Evolutionary conservation across 441 rosid species (phyloP), one percentile per base, ranked within the genome.

Genomic region (Erodium chrysanthum): DNA sequence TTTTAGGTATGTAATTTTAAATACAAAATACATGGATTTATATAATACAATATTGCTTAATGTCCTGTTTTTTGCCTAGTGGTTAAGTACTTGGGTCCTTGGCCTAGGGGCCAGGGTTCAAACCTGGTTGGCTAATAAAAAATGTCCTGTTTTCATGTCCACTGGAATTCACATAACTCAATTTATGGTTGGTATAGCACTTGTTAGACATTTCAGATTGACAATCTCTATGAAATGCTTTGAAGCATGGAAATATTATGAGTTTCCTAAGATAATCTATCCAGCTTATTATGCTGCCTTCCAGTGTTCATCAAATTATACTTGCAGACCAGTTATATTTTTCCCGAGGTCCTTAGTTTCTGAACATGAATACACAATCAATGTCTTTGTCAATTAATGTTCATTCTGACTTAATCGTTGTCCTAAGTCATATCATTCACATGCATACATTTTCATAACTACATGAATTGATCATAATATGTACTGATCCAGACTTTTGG

Each of bases 1-100:
- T 94, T 70, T 85, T 94, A 65, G 92, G 98, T 91, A 73, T 64
- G 77, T 70, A 11, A 22, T 54, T 21, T 4, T 27, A 42, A 0
- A 31, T 18, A 29, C 21, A 48, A 4, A 4, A 21, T 66, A 25
- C 21, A 6, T 14, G 59, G 9, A 17, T 52, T 52, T n/a, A 17
- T 52, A 18, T 15, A 52, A 52, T 52, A 9, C 20, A 18, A 5
- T 42, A 14, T 42, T 42, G n/a, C 48, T 42, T 2, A 42, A 42
- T 42, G 48, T 42, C 48, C 14, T 42, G 48, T 14, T 42, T 42
- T 42, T 5, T 7, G 46, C 48, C 6, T 11, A 42, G 48, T 11
- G 48, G 2, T 11, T 42, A 11, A 9, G n/a, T 42, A 42, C n/a
- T 12, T 11, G 48, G 48, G 35, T 12, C 48, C n/a, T 42, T 42